These are phyloP conservation scores for Sporothrix euskadiensis DNA, from an alignment of 2,329 filamentous ascomycete species.

Conservation along the genomic window DNA sequence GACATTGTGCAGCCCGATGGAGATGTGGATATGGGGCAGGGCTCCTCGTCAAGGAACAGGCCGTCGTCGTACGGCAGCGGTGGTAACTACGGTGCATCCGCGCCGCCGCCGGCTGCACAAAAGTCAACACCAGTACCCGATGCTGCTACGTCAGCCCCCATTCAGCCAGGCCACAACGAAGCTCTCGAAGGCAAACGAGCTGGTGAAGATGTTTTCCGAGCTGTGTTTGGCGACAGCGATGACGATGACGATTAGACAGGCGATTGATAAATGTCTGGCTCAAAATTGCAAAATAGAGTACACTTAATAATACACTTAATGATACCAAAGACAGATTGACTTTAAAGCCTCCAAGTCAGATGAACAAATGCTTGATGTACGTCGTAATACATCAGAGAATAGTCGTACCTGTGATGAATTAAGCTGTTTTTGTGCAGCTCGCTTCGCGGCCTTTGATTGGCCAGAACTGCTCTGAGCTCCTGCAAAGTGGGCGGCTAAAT, in stretches of 20 bases:
- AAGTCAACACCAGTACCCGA: not conserved
- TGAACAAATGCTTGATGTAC: not conserved
- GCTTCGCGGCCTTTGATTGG: not conserved
- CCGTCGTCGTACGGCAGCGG: not conserved
- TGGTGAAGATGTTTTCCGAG: slow-evolving; percentile 79
- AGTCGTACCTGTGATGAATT: not conserved
- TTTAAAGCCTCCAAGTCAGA: not conserved
- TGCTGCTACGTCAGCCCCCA: slow-evolving; percentile 35
- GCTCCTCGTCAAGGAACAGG: not conserved
- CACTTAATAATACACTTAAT: not conserved
- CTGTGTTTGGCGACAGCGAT: slow-evolving; percentile 89
- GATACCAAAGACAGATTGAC: not conserved
- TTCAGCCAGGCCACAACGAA: slow-evolving; percentile 76
- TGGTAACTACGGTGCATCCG: not conserved
- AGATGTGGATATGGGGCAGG: slow-evolving; percentile 36
- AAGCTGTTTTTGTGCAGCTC: not conserved
- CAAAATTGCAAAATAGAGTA: not conserved
- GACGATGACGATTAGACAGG: slow-evolving; percentile 53
- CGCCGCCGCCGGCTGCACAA: slow-evolving; percentile 10
- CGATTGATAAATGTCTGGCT: not conserved
- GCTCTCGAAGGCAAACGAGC: slow-evolving; percentile 73
- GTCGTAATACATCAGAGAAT: not conserved
- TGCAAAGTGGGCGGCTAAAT: slow-evolving; percentile 6
- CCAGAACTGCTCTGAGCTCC: not conserved
- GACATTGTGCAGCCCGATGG: slow-evolving; percentile 63